Base-by-base conservation (phyloP, 805 yeast genomes). In the Zygosaccharomyces siamensis region DNA sequence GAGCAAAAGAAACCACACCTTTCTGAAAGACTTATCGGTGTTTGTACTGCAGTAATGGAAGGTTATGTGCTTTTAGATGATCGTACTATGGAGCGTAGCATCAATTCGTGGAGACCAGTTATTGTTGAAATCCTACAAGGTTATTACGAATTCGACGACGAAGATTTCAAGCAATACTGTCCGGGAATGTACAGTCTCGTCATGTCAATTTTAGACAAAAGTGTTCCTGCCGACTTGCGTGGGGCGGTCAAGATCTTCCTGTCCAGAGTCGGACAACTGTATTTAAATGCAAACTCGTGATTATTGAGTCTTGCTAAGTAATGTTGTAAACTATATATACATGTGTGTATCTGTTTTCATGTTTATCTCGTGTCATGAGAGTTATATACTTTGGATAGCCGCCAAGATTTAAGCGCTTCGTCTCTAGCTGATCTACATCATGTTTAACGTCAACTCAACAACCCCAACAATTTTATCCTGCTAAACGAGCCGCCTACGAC, bases 81-180 rank as follows among this genome's bases (percentile, higher is more conserved):
- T 53, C 72, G 72, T 46, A 68, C 80, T 5, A 92, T 86, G 66
- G 89, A 84, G 59, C 79, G 95, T 60, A 87, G 87, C 64, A 81
- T 92, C 39, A 74, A 79, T 14, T 83, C 95, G 3, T 85, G 97
- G 95, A 77, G 86, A 59, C 97, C 98, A 0, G 97, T 93, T 16
- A 89, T 92, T 35, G 84, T 87, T 30, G 96, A 86, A 63, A 85
- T 93, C 21, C 71, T 84, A 54, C 89, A 86, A 63, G 97, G 96
- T 2, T 84, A 83, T 60, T 79, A 80, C 41, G 86, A 83, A 60
- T 76, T 93, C 55, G 86, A 85, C 57, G 86, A 82, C 44, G 78
- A 71, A 1, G 95, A 89, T 64, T 89, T 88, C 64, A 63, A 64
- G 31, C 65, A 66, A 45, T 73, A 79, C 59, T 76, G 86, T 57